Base-by-base conservation (phyloP, 225 moss, liverwort and hornwort genomes). In the Physcomitrellopsis africana region DNA sequence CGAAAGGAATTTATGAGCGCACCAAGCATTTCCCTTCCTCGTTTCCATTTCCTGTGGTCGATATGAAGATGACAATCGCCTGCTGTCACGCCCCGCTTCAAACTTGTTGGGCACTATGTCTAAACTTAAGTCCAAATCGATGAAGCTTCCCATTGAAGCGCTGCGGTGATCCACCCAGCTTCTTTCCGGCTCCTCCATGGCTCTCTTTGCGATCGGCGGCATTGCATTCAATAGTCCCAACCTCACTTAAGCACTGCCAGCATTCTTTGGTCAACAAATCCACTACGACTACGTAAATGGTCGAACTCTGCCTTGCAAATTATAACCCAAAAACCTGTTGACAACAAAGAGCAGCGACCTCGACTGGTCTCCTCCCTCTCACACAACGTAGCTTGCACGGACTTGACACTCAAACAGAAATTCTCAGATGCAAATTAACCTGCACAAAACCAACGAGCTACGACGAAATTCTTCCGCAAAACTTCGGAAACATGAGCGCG, bases 81-180 rank as follows among this genome's bases (percentile, higher is more conserved):
- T 47, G 55, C 32, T 46, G 56, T 70, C 47, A 18, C 56, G 47
- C 4, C 32, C 32, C 7, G 32, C 32, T 37, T 37, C 32, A 37
- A 37, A 37, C 52, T 61, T 18, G 69, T 18, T 51, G 11, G 59
- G 48, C 11, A 26, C 54, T 14, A 70, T 15, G 43, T 77, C 77
- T 15, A 63, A 51, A 46, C 70, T 77, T 4, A 77, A 62, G 47
- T 77, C 77, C 46, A 77, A 69, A 64, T 77, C 77, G 45, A 77
- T 77, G 47, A 70, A 77, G 24, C 64, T 77, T 13, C 12, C 32
- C 1, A 37, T 56, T 45, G 70, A 70, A 8, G 51, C 32, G 24
- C 27, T 47, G 55, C 32, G 32, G 7, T 68, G 76, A 76, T 63
- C 77, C 29, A 54, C 27, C 77, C 77, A 77, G 54, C 70, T 70